Conservation (phyloP, 768 basidiomycete species). For the Pholiota conissans region DNA sequence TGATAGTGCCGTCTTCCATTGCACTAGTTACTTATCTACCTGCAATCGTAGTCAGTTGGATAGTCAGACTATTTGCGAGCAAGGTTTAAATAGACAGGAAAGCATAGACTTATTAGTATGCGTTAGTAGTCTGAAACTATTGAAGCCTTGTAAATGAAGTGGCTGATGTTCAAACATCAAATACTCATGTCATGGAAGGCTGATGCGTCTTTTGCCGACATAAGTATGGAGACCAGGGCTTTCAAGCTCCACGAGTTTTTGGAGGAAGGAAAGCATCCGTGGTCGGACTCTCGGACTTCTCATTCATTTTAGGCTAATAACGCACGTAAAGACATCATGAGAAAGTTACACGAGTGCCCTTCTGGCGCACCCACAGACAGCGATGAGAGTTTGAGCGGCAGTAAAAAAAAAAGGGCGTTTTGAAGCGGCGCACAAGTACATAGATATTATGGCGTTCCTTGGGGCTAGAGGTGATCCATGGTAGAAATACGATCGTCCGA, state of each 20-base stretch:
- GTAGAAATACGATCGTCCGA: not conserved
- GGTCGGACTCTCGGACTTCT: constrained; percentile 19
- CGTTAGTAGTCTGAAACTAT: not conserved
- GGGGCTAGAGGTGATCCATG: not conserved
- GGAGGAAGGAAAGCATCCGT: constrained; percentile 18
- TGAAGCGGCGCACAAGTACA: not conserved
- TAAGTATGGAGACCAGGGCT: constrained; percentile 21
- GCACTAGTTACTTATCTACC: not conserved
- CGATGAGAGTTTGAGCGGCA: not conserved
- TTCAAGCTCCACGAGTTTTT: constrained; percentile 18
- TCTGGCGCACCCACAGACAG: not conserved
- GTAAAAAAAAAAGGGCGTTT: not conserved
- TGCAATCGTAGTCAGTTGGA: not conserved
- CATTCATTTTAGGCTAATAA: constrained; percentile 15
- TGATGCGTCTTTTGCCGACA: constrained; percentile 17
- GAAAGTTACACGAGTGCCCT: constrained; percentile 19
- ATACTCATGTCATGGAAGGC: constrained; percentile 29
- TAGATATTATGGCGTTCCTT: not conserved
- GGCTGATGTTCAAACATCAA: constrained; percentile 17
- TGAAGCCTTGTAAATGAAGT: constrained; percentile 1
- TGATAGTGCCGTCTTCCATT: not conserved
- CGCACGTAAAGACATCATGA: constrained; percentile 20
- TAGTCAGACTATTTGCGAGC: not conserved
- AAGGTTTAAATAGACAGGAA: not conserved
- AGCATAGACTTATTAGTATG: not conserved